Evolutionary conservation across 2,329 filamentous ascomycete species (phyloP), one percentile per base, ranked within the genome.

Genomic region (Paraphoma chrysanthemicola): DNA sequence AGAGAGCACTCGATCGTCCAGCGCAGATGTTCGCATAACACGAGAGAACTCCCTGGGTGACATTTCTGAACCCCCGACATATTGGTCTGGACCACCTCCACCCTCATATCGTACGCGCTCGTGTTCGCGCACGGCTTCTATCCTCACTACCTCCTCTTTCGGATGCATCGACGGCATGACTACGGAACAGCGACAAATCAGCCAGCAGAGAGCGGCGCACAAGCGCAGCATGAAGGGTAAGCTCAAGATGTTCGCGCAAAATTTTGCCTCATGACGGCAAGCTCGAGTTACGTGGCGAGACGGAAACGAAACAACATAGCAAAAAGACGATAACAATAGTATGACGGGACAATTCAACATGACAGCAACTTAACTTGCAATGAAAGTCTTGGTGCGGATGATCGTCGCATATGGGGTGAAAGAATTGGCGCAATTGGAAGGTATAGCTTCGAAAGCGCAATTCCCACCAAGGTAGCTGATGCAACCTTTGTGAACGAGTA

Each of bases 51-150:
- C 72, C 0, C 63, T 72, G 59, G 70, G 70, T 17, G 68, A 70
- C 36, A 46, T 75, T 7, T 76, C 73, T 1, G 72, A 74, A 47
- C 66, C 67, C 2, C 72, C 73, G 0, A 72, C 72, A 0, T 76
- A 74, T 59, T 70, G 60, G 43, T 67, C 73, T 0, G 72, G 72
- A 16, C 61, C 53, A 10, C 66, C 66, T 18, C 73, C 72, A 9
- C 73, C 73, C n/a, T 72, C 73, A 0, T 76, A 76, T 52, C 66
- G 66, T 18, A 74, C 73, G 12, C 69, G 63, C 2, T 74, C 73
- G 14, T 68, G 63, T 2, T 74, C 73, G 14, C 69, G 63, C 3
- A 59, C 71, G 7, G 67, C 55, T 3, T 76, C 73, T n/a, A 54
- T 70, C 1, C 54, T 67, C 43, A 69, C 69, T 3, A 73, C 68